Evolutionary conservation across 495 filamentous ascomycete genomes (phyloP), one percentile per base, ranked within the genome.

Genomic region (Talaromyces proteolyticus): DNA sequence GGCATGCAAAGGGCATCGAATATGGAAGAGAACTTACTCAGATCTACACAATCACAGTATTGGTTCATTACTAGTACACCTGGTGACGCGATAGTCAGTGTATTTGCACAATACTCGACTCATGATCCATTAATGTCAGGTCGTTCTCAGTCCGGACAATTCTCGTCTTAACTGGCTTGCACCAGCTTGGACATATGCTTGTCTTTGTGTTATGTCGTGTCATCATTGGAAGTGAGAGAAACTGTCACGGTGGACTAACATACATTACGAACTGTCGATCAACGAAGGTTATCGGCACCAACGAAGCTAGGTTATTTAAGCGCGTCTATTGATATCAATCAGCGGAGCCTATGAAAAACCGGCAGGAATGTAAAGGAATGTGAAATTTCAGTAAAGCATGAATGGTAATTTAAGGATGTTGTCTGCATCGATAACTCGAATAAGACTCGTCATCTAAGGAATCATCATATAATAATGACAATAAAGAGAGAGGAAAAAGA

Each of bases 361-460:
- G 16, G 47, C 14, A 14, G n/a, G 14, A 26, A 16, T n/a, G 11
- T 34, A 16, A 41, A 18, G 14, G 42, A 25, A 41, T 16, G 21
- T 11, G 18, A n/a, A 18, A 49, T 60, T 53, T 79, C 75, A 78
- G 75, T 65, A 65, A 72, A 57, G 76, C 75, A 79, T 79, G 76
- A 79, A 79, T 79, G 76, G 76, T 78, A 71, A 63, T 63, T 64
- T 64, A 67, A 73, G 57, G 54, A 65, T 66, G 65, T 64, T 79
- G 73, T 79, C 76, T 70, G 73, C 76, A 79, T 77, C 67, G 76
- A 75, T 63, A 76, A 79, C 67, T 75, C 76, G 67, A 69, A 79
- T 79, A 73, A 76, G 76, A 79, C 76, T 79, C 76, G 76, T 79
- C 76, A 79, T 79, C 76, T 79, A 77, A 60, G 65, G 49, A 57